Conservation (phyloP, 139 green algal species). For the Closterium sp. region DNA sequence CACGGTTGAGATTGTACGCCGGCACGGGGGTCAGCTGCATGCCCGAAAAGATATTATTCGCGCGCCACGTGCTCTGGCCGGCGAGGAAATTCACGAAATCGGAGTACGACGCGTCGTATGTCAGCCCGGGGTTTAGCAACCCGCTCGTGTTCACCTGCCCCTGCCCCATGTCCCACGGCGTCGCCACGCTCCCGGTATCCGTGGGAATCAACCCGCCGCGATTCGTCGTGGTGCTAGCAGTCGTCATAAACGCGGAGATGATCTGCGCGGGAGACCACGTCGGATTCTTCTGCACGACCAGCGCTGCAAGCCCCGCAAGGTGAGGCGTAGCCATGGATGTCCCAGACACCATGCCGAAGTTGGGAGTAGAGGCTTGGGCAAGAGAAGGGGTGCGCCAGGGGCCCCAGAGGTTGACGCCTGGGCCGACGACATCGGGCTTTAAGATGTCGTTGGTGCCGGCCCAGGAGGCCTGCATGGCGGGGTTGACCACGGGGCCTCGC, state of each 20-base stretch:
- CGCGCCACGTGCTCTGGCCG: too few relatives aligned
- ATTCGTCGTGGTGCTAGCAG: neutral
- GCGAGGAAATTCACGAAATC: conserved; percentile 16
- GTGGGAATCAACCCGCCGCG: neutral
- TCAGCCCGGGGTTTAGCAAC: conserved; percentile 1
- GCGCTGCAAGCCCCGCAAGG: conserved; percentile 15
- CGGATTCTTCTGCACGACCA: conserved; percentile 9
- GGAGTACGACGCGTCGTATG: neutral
- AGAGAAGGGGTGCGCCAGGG: neutral
- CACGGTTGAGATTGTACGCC: too few relatives aligned
- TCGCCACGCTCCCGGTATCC: neutral
- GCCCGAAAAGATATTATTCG: too few relatives aligned
- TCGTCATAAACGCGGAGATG: conserved; percentile 28
- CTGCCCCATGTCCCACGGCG: conserved; percentile 9
- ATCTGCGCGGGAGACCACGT: conserved; percentile 1
- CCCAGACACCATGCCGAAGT: conserved; percentile 31
- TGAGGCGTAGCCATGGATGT: conserved; percentile 45
- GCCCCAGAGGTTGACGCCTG: conserved; percentile 25
- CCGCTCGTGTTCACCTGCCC: conserved; percentile 13
- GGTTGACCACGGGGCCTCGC: neutral
- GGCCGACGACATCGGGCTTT: conserved; percentile 18
- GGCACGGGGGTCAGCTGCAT: too few relatives aligned
- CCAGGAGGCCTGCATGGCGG: neutral
- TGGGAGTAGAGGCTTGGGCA: neutral
- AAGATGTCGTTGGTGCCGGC: conserved; percentile 22